These are phyloP conservation scores for Scutellaria galericulata DNA, from an alignment of 257 asterid genomes.

Conservation along the genomic window DNA sequence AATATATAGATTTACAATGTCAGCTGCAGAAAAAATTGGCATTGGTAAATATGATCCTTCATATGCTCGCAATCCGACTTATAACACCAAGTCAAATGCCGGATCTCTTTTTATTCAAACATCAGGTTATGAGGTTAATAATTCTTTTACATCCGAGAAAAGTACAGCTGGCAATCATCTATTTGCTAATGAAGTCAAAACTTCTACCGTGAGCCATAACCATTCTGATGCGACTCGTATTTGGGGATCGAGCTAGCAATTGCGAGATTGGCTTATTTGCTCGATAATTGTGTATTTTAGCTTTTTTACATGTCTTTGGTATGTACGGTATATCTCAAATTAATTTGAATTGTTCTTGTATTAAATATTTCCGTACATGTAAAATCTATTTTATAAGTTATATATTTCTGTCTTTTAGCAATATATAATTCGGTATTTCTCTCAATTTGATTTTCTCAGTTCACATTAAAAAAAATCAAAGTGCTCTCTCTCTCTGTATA, in stretches of 20 bases:
- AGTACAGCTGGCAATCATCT: not conserved
- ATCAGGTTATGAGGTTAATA: not conserved
- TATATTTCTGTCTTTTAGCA: too few species aligned
- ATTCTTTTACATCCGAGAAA: not conserved
- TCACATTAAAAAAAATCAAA: too few species aligned
- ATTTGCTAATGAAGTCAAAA: not conserved
- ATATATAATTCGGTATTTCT: too few species aligned
- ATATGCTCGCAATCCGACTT: not conserved
- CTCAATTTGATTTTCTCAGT: too few species aligned
- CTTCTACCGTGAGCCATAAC: not conserved
- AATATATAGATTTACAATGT: not conserved
- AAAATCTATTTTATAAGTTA: too few species aligned
- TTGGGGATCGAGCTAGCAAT: not conserved
- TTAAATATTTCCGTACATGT: not conserved
- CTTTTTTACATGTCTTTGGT: too few species aligned
- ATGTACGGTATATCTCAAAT: too few species aligned
- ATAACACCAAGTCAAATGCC: not conserved
- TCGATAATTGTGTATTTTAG: too few species aligned
- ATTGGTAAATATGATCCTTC: not conserved
- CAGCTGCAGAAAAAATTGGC: not conserved
- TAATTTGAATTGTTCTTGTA: too few species aligned
- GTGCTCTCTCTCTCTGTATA: too few species aligned
- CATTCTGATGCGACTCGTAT: not conserved
- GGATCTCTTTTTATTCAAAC: not conserved
- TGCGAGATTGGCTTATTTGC: too few species aligned